Evolutionary conservation across 2,329 filamentous ascomycete species (phyloP), one percentile per base, ranked within the genome.

Genomic region (Sodiomyces alkalinus): DNA sequence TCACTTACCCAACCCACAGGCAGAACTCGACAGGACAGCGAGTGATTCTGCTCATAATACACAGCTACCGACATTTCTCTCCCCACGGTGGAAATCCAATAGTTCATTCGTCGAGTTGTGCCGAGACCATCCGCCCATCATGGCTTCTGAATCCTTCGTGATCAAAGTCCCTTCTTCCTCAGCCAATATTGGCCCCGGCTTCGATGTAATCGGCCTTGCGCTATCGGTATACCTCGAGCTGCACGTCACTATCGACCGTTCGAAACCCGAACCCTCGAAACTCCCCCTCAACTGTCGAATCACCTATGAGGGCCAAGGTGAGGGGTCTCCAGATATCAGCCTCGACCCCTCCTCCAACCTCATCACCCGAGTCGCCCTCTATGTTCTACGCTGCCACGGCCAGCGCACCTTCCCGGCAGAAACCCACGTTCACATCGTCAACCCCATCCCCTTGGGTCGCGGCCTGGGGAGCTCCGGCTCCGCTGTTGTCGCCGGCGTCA

Each of bases 151-250:
- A 46, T 71, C 69, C 30, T 77, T 80, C 54, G 59, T 67, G 41
- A 80, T 85, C 63, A 73, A 68, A 57, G 82, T 83, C 36, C 87
- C 87, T 39, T 92, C 82, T 60, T 96, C 87, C 35, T 94, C 86
- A 36, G 87, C 87, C 58, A 96, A 96, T 63, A 94, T 96, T 49
- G 87, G 83, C 41, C 87, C 87, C 27, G 87, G 87, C 33, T 98
- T 96, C 64, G 87, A 98, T 62, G 87, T 94, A 44, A 93, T 96
- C 51, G 83, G 90, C 41, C 76, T 98, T 36, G 87, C 87, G 7
- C 68, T 98, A 41, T 92, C 85, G 40, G 75, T 94, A 53, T 92
- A 87, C 60, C 79, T 98, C 39, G 86, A 94, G 60, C 64, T 96
- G 32, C 68, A 75, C 38, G 80, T 96, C 51, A 82, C 75, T 37